Evolutionary conservation across 208 protist species (phyloP).

Genomic region (Leishmania gerbilli): DNA sequence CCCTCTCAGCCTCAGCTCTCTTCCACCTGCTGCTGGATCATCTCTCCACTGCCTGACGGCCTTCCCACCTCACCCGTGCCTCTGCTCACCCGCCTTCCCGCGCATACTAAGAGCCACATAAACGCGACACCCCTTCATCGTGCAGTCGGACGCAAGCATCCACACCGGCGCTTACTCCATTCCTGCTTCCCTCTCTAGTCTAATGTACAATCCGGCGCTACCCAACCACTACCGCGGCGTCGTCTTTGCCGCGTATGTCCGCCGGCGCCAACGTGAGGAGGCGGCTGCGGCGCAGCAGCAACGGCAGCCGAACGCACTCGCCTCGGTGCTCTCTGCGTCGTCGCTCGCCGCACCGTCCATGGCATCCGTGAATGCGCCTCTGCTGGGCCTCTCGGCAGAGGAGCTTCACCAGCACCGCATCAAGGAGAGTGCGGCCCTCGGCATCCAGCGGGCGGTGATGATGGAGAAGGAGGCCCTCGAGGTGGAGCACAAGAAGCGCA

Average conservation of each 20-base stretch:
- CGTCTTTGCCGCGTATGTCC: constrained; percentile 42
- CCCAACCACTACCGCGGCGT: constrained; percentile 62
- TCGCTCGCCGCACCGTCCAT: not conserved
- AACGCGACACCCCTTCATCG: not conserved
- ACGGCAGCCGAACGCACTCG: constrained; percentile 30
- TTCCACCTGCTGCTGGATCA: not conserved
- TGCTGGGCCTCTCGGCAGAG: constrained; percentile 67
- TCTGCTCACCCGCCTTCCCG: not conserved
- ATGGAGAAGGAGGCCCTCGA: constrained; percentile 69
- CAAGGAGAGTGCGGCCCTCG: constrained; percentile 66
- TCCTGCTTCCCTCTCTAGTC: not conserved
- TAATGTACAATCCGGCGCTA: constrained; percentile 54
- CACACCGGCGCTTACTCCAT: not conserved
- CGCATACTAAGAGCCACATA: not conserved
- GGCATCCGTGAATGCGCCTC: not conserved
- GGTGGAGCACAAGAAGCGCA: constrained; percentile 55
- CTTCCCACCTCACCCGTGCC: not conserved
- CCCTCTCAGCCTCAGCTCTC: not conserved
- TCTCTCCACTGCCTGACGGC: not conserved
- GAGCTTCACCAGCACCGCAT: constrained; percentile 76
- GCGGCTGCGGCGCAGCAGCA: constrained; percentile 4
- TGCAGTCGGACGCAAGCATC: too few species aligned
- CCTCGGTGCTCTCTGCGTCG: constrained; percentile 24
- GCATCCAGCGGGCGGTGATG: constrained; percentile 66
- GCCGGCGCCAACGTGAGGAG: constrained; percentile 34